A percentile compares a stretch with the other conserved stretches of the same genome.
These are phyloP conservation scores for Fusarium sp. DNA, from an alignment of 2,329 filamentous ascomycete species.

Conservation along the genomic window DNA sequence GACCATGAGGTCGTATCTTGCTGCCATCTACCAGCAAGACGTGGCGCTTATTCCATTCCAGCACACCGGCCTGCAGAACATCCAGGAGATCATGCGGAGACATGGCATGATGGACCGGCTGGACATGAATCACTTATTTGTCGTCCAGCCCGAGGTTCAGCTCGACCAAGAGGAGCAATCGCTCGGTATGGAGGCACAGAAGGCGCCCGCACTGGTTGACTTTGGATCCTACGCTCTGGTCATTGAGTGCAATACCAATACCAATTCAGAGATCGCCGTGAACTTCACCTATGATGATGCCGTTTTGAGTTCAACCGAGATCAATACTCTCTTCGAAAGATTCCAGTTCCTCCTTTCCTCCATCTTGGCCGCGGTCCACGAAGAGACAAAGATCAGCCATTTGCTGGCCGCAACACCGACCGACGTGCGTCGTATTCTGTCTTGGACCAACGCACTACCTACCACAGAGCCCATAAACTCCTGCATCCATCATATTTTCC, in stretches of 20 bases:
- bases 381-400: conserved; percentile 14
- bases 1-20: conserved; percentile 10
- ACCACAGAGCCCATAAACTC: conserved; percentile 10
- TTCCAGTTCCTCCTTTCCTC: conserved; percentile 16
- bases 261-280: conserved; percentile 10
- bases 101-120: conserved; percentile 10
- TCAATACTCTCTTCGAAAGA: conserved; percentile 12
- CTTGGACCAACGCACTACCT: conserved; percentile 15
- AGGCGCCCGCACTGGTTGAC: conserved; percentile 13
- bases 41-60: conserved; percentile 11
- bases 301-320: conserved; percentile 14
- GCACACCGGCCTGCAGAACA: conserved; percentile 14
- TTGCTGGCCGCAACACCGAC: conserved; percentile 13
- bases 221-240: conserved; percentile 18
- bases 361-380: conserved; percentile 5
- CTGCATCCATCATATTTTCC: conserved; percentile 13
- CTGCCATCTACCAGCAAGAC: conserved; percentile 14
- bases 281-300: conserved; percentile 17
- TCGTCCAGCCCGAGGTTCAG: conserved; percentile 13
- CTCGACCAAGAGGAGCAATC: conserved; percentile 16
- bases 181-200: conserved; percentile 15
- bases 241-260: conserved; percentile 12
- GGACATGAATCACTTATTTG: conserved; percentile 17
- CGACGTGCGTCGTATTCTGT: conserved; percentile 10
- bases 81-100: conserved; percentile 13